Evolutionary conservation across 116 monocot genomes (phyloP), one percentile per base, ranked within the genome.

Genomic region (Posidonia oceanica): DNA sequence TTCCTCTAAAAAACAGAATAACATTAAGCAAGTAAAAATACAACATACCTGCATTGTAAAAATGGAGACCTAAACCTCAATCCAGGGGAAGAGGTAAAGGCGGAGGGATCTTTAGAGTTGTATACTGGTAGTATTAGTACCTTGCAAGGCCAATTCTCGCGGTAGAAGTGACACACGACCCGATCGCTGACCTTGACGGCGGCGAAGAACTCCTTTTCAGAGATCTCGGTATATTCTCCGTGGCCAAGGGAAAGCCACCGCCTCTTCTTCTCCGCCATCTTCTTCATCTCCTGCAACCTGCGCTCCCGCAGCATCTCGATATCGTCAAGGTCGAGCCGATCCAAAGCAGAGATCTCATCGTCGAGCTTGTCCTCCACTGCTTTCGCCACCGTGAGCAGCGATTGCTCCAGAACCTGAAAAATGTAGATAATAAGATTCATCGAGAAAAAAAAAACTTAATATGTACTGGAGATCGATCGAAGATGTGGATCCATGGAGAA

Each of bases 131-230:
- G 22, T 56, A 16, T 56, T 56, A 15, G 29, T 66, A 91, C 96
- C 96, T 91, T 91, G 81, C 92, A 97, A 29, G 91, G 91, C 89
- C 96, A 97, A 61, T 97, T 97, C 54, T 91, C 83, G 29, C 88
- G 85, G 75, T 86, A 91, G 82, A 97, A 97, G 64, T 97, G 96
- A 80, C 88, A 88, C 63, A 97, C 87, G 20, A 91, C 83, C 23
- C 88, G 83, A 16, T 97, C 96, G 69, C 87, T 97, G 77, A 89
- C 89, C 75, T 97, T 97, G 68, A 83, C 88, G 13, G 87, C 76
- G 12, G 87, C 59, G 40, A 97, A 97, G 75, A 97, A 97, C 4
- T 91, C 89, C 71, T 96, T 91, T 75, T 91, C 96, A 13, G 75
- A 36, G 73, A 96, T 87, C 73, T 96, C 91, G 3, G 85, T 21